These are phyloP conservation scores for Actinidia chinensis DNA, from an alignment of 179 eudicot species.

Conservation along the genomic window DNA sequence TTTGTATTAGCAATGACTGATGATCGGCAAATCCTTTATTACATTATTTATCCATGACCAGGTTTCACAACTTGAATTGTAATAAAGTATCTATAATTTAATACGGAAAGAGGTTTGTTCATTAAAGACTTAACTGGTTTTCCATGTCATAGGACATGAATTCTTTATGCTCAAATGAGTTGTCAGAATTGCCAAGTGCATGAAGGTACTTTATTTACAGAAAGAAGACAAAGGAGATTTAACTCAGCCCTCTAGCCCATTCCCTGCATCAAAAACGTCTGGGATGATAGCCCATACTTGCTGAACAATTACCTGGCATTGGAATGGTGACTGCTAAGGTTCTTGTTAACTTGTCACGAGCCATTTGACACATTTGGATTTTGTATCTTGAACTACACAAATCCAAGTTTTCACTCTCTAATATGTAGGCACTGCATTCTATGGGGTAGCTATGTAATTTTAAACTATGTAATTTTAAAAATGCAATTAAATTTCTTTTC, in stretches of 20 bases:
- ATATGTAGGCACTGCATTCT: conserved; percentile 73
- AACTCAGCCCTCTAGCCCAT: conserved; percentile 69
- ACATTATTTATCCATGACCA: conserved; percentile 88
- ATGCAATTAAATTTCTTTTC: neutral
- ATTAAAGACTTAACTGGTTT: neutral
- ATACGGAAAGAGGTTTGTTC: neutral
- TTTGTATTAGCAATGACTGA: conserved; percentile 91
- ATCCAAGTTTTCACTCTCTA: neutral
- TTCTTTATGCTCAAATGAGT: conserved; percentile 81
- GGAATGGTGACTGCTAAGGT: conserved; percentile 99
- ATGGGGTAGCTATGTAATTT: too few species aligned
- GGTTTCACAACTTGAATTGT: conserved; percentile 39
- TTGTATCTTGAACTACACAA: conserved; percentile 2
- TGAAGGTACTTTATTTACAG: conserved; percentile 79
- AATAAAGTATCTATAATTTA: neutral
- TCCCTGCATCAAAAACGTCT: conserved; percentile 86
- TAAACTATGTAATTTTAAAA: too few species aligned
- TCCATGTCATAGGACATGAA: conserved; percentile 59
- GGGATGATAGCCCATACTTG: conserved; percentile 94
- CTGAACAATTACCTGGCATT: conserved; percentile 93
- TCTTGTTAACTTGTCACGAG: conserved; percentile 9
- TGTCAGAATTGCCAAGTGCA: conserved; percentile 90
- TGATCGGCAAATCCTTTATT: conserved; percentile 91
- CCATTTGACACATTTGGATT: conserved; percentile 6
- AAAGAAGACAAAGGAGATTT: conserved; percentile 82